Percentiles rank a stretch among this genome's conserved stretches.
Conservation (phyloP, 225 moss, liverwort and hornwort species). For the Physcomitrium patens region DNA sequence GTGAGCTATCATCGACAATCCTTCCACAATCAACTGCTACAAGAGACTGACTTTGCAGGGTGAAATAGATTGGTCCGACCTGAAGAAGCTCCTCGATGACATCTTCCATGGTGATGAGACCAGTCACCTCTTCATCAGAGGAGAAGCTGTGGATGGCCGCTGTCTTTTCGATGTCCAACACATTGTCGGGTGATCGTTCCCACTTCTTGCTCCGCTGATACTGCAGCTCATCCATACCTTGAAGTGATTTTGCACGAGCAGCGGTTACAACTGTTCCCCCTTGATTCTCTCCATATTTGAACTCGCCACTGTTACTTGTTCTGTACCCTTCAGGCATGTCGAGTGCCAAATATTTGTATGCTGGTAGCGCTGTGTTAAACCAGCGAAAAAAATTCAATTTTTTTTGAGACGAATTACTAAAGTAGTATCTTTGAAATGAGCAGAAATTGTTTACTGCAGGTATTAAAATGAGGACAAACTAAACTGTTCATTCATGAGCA, state of each 20-base stretch:
- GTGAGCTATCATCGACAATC: neutral
- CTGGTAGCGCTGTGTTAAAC: slow-evolving; percentile 17
- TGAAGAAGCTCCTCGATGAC: slow-evolving; percentile 92
- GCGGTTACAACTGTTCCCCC: neutral
- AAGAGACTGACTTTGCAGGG: neutral
- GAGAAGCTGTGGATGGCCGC: slow-evolving; percentile 34
- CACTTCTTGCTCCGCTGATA: slow-evolving; percentile 35
- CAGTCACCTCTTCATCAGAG: slow-evolving; percentile 78
- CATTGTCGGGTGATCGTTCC: slow-evolving; percentile 30
- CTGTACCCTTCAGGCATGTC: slow-evolving; percentile 17
- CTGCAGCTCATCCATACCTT: slow-evolving; percentile 18
- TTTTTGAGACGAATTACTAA: neutral
- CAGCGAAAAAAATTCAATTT: neutral
- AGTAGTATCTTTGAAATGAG: neutral
- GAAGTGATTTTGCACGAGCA: slow-evolving; percentile 18
- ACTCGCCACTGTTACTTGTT: neutral
- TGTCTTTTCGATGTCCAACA: slow-evolving; percentile 44
- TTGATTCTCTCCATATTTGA: neutral
- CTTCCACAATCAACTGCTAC: neutral
- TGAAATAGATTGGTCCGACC: slow-evolving; percentile 27
- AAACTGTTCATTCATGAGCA: neutral
- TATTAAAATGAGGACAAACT: neutral
- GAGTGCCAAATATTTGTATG: slow-evolving; percentile 38
- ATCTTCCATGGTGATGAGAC: slow-evolving; percentile 87
- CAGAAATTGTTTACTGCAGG: neutral